These are phyloP conservation scores for Trichoderma lentiforme DNA, from an alignment of 2,329 filamentous ascomycete genomes.

Conservation along the genomic window DNA sequence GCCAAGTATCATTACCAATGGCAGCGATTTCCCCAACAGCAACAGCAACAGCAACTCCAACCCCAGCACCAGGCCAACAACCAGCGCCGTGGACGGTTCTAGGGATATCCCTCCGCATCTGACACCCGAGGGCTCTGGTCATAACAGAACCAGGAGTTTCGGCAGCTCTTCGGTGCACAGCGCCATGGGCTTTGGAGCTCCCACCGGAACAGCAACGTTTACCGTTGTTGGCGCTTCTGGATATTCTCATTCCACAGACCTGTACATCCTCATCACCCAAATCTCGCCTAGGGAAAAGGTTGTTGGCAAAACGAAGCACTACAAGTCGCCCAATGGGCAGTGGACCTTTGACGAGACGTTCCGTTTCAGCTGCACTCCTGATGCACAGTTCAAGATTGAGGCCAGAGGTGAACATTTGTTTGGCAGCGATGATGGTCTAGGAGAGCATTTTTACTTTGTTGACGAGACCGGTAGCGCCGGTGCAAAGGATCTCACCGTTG, in stretches of 20 bases:
- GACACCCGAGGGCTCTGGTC: conserved; percentile 28
- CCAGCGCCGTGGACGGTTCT: conserved; percentile 30
- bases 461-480: conserved; percentile 67
- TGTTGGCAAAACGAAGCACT: conserved; percentile 87
- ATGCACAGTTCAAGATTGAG: conserved; percentile 80
- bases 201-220: conserved; percentile 74
- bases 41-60: conserved; percentile 27
- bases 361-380: conserved; percentile 72
- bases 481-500: conserved; percentile 73
- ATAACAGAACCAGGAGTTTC: conserved; percentile 55
- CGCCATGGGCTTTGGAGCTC: conserved; percentile 53
- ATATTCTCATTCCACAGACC: conserved; percentile 70
- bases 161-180: conserved; percentile 66
- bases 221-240: conserved; percentile 74
- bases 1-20: conserved; percentile 35
- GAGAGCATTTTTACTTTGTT: conserved; percentile 87
- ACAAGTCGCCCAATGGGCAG: conserved; percentile 66
- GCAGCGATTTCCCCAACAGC: conserved; percentile 19
- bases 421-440: conserved; percentile 76
- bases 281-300: conserved; percentile 68
- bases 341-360: conserved; percentile 76
- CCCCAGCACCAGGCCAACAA: conserved; percentile 42
- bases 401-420: conserved; percentile 85
- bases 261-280: conserved; percentile 73
- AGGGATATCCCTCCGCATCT: neutral